Evolutionary conservation across 2,329 filamentous ascomycete species (phyloP).

Genomic region (Metarhizium rileyi): DNA sequence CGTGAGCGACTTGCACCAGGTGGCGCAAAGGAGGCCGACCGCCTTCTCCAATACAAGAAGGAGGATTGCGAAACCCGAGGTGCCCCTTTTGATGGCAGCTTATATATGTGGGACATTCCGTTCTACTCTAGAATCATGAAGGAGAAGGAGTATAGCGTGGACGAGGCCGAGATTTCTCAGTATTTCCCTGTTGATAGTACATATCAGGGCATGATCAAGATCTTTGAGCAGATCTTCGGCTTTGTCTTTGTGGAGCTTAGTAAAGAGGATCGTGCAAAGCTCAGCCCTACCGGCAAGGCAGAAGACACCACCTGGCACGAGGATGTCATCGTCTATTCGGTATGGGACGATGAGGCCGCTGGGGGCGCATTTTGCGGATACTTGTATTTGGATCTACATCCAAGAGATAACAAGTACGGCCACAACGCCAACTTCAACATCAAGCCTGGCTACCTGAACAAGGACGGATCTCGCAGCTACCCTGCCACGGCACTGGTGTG

Average conservation of each 20-base stretch:
- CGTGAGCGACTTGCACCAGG: slow-evolving; percentile 57
- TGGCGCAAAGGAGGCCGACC: slow-evolving; percentile 58
- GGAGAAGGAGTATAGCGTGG: slow-evolving; percentile 69
- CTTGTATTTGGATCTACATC: slow-evolving; percentile 73
- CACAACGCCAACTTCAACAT: slow-evolving; percentile 81
- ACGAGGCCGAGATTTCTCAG: slow-evolving; percentile 71
- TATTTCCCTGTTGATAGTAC: slow-evolving; percentile 73
- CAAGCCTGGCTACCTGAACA: slow-evolving; percentile 58
- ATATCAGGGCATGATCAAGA: slow-evolving; percentile 68
- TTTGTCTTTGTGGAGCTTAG: slow-evolving; percentile 67
- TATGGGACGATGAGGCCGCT: slow-evolving; percentile 68
- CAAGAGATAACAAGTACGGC: slow-evolving; percentile 72
- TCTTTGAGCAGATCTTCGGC: slow-evolving; percentile 76
- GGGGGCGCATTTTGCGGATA: slow-evolving; percentile 70
- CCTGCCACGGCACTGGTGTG: slow-evolving; percentile 73
- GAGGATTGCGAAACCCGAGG: slow-evolving; percentile 52
- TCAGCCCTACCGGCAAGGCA: slow-evolving; percentile 58
- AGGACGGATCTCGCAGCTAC: slow-evolving; percentile 62
- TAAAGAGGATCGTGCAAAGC: slow-evolving; percentile 51
- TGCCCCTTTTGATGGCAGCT: slow-evolving; percentile 53
- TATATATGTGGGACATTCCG: slow-evolving; percentile 75
- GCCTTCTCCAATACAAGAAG: slow-evolving; percentile 67
- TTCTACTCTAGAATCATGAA: slow-evolving; percentile 76
- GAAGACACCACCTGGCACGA: slow-evolving; percentile 73
- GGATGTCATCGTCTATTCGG: slow-evolving; percentile 73